phyloP scores from a whole-genome alignment of 2,329 filamentous ascomycete species.

The Blastomyces parvus region DNA sequence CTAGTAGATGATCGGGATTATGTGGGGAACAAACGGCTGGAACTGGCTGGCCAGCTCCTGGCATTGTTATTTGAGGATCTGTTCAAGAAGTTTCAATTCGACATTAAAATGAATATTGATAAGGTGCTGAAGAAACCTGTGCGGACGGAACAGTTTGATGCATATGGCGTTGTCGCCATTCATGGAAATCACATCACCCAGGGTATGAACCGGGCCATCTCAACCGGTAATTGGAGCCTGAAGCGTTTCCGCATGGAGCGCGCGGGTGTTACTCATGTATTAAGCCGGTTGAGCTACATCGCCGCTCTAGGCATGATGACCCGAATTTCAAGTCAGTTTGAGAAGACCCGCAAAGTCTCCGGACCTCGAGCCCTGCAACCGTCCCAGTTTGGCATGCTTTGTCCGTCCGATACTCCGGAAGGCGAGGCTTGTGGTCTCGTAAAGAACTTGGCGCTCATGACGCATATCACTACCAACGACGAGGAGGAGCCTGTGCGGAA shows the following conservation, averaged over 20 bases:
- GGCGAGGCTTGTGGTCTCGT: conserved; percentile 96
- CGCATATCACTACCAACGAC: conserved; percentile 94
- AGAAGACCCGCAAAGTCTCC: conserved; percentile 94
- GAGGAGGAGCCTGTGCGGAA: conserved; percentile 84
- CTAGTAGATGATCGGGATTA: conserved; percentile 95
- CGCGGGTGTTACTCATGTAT: conserved; percentile 89
- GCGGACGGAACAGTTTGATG: conserved; percentile 78
- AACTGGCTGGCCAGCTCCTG: conserved; percentile 87
- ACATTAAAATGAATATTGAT: conserved; percentile 88
- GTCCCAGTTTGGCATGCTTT: conserved; percentile 97
- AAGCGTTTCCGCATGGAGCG: conserved; percentile 99
- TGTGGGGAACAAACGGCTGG: conserved; percentile 92
- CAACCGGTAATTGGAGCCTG: conserved; percentile 94
- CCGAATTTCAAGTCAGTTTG: conserved; percentile 93
- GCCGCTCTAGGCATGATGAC: conserved; percentile 99
- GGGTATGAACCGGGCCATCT: conserved; percentile 91
- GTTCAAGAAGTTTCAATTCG: conserved; percentile 87
- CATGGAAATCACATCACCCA: conserved; percentile 80
- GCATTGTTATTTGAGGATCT: conserved; percentile 93
- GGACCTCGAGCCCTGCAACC: conserved; percentile 92
- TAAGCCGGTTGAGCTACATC: conserved; percentile 93
- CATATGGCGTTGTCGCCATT: conserved; percentile 70
- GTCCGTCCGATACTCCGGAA: conserved; percentile 93
- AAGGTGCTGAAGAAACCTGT: conserved; percentile 93
- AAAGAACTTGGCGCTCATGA: conserved; percentile 97